Evolutionary conservation across 495 filamentous ascomycete genomes (phyloP).

Genomic region (Tuber aestivum): DNA sequence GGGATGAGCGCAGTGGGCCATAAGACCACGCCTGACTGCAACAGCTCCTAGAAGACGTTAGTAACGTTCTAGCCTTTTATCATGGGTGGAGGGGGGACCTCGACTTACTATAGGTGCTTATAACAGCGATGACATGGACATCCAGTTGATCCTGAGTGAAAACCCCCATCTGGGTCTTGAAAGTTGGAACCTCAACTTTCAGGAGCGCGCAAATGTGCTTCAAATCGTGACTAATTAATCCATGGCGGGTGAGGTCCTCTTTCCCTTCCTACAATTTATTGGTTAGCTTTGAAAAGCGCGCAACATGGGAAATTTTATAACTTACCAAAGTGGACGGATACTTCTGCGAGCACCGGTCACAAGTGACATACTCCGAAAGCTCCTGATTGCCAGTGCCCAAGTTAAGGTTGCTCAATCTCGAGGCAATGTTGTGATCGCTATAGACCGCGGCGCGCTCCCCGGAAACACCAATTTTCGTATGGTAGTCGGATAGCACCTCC

Average conservation of each 20-base stretch:
- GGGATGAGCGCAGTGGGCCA: neutral
- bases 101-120: neutral
- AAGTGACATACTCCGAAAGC: neutral
- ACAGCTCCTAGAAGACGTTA: neutral
- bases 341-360: neutral
- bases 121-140: neutral
- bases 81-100: neutral
- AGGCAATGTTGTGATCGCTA: neutral
- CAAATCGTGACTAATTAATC: neutral
- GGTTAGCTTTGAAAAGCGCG: neutral
- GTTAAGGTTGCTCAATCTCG: neutral
- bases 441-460: neutral
- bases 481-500: neutral
- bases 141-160: slow-evolving; percentile 1
- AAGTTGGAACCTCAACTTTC: neutral
- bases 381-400: neutral
- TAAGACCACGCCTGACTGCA: neutral
- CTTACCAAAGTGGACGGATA: neutral
- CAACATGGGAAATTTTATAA: neutral
- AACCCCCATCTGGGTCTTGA: neutral
- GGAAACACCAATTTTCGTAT: neutral
- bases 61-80: neutral
- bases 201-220: neutral
- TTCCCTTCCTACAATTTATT: neutral
- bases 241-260: neutral